phyloP scores from a whole-genome alignment of 306 rosid genomes.

The Geum urbanum region DNA sequence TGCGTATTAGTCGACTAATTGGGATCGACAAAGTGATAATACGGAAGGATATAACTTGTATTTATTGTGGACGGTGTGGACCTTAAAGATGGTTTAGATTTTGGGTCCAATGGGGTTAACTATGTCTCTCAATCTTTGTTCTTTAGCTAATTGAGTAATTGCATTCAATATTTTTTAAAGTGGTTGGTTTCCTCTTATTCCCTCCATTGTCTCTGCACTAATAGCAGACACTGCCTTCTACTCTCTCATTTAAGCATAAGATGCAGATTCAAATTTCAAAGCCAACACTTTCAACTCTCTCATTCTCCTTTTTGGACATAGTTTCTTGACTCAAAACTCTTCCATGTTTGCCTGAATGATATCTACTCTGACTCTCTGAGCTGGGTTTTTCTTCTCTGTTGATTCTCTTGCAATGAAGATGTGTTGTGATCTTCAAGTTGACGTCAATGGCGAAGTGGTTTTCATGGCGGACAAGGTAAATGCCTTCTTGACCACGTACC shows the following conservation, averaged over 20 bases:
- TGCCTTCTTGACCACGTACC: background rate
- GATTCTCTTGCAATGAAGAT: constrained; percentile 26
- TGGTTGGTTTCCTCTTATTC: background rate
- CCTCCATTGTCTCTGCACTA: constrained; percentile 9
- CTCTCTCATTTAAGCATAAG: constrained; percentile 21
- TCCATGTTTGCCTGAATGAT: constrained; percentile 6
- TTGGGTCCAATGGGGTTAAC: background rate
- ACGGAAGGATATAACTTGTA: constrained; percentile 4
- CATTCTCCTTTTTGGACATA: constrained; percentile 23
- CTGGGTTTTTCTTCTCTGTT: background rate
- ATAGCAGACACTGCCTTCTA: background rate
- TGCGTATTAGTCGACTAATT: background rate
- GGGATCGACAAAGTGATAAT: background rate
- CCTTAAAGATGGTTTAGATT: constrained; percentile 10
- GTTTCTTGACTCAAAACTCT: constrained; percentile 15
- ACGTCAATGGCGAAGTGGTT: constrained; percentile 49
- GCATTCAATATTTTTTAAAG: background rate
- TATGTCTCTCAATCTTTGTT: background rate
- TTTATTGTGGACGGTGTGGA: background rate
- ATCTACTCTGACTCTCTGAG: constrained; percentile 4
- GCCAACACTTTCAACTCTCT: constrained; percentile 14
- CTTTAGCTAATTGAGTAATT: background rate
- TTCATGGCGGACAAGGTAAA: constrained; percentile 57
- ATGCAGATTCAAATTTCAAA: constrained; percentile 11
- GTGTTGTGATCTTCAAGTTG: constrained; percentile 50